Percentiles rank a stretch among this genome's conserved stretches.
Evolutionary conservation across 2,329 filamentous ascomycete species (phyloP).

Genomic region (Teratosphaeria gauchensis): DNA sequence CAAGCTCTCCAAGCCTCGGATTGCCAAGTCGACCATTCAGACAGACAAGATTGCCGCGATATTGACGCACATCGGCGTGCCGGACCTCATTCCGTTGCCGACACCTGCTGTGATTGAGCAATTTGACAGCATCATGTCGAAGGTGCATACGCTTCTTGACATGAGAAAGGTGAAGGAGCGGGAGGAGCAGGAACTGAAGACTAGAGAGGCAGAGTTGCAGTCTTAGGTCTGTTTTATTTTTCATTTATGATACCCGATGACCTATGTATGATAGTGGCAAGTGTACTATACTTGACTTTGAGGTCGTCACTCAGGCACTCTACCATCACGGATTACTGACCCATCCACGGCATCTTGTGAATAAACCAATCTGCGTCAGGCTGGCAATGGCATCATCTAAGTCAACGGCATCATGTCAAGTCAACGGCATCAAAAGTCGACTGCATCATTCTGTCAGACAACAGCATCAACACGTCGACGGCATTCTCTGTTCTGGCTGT

Average conservation of each 20-base stretch:
- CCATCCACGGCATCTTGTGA: too few species aligned
- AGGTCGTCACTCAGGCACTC: too few species aligned
- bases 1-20: constrained; percentile 66
- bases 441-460: too few species aligned
- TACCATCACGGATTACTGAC: too few species aligned
- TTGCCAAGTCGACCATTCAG: constrained; percentile 66
- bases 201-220: constrained; percentile 33
- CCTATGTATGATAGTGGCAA: background rate
- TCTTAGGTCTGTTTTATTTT: background rate
- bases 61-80: constrained; percentile 62
- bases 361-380: background rate
- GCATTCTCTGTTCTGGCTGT: too few species aligned
- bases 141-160: constrained; percentile 61
- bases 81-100: constrained; percentile 61
- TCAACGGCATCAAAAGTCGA: too few species aligned
- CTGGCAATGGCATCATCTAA: background rate
- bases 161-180: constrained; percentile 66
- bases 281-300: background rate
- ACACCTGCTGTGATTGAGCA: constrained; percentile 61
- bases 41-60: constrained; percentile 65
- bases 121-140: constrained; percentile 61
- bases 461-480: too few species aligned
- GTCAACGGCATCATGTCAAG: too few species aligned
- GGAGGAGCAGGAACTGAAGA: constrained; percentile 59
- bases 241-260: background rate